A percentile compares a stretch with the other conserved stretches of the same genome.
These are phyloP conservation scores for Mycena epipterygia DNA, from an alignment of 768 basidiomycete genomes.

Conservation along the genomic window DNA sequence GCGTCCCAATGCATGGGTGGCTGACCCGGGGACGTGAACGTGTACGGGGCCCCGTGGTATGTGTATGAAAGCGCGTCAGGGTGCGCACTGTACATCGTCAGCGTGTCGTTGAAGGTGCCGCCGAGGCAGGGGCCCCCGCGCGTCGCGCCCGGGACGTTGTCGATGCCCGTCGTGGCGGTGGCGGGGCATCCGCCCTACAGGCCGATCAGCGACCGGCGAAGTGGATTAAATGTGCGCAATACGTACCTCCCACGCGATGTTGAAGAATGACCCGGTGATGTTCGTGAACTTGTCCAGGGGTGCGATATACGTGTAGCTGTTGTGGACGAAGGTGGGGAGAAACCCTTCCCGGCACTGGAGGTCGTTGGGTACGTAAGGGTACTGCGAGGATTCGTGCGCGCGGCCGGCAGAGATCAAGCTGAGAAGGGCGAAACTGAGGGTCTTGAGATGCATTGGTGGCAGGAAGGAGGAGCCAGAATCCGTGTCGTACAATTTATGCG, in stretches of 20 bases:
- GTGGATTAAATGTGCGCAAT: background rate
- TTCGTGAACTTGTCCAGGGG: conserved; percentile 18
- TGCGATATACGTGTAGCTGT: conserved; percentile 16
- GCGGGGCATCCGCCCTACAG: conserved; percentile 9
- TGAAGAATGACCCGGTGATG: conserved; percentile 30
- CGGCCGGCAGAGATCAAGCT: background rate
- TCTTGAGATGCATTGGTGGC: conserved; percentile 18
- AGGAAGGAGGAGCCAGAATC: conserved; percentile 15
- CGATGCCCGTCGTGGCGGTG: conserved; percentile 20
- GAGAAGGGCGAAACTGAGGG: conserved; percentile 11
- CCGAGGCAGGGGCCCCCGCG: background rate
- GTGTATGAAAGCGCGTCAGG: background rate
- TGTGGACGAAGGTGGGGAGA: background rate
- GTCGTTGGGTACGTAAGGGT: too few species aligned
- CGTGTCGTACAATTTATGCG: conserved; percentile 1
- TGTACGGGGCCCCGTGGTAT: conserved; percentile 5
- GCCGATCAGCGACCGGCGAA: background rate
- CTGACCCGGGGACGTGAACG: conserved; percentile 8
- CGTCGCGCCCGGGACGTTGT: conserved; percentile 29
- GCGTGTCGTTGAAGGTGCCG: conserved; percentile 4
- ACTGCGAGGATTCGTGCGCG: too few species aligned
- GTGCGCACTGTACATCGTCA: background rate
- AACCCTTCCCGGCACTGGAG: background rate
- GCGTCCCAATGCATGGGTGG: conserved; percentile 11
- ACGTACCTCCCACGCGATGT: conserved; percentile 24